These are phyloP conservation scores for Nakaseomyces glabratus DNA, from an alignment of 1,139 yeast species.

Conservation along the genomic window DNA sequence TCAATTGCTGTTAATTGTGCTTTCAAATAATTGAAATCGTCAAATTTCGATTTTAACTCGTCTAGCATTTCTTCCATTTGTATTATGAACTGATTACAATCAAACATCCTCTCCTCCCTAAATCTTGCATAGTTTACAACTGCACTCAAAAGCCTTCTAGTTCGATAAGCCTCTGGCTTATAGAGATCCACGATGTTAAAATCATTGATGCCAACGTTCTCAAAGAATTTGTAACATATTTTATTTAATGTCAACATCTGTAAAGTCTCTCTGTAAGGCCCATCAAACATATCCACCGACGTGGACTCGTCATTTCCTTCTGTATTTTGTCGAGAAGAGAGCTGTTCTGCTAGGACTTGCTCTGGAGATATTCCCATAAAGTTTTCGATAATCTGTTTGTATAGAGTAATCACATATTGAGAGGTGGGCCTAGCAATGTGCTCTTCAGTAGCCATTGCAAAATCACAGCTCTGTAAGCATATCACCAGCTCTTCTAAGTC, in stretches of 20 bases:
- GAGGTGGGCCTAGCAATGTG: slow-evolving; percentile 57
- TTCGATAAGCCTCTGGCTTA: slow-evolving; percentile 61
- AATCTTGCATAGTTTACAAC: slow-evolving; percentile 79
- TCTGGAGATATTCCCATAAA: slow-evolving; percentile 55
- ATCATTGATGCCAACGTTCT: slow-evolving; percentile 69
- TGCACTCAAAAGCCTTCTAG: slow-evolving; percentile 64
- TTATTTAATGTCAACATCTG: slow-evolving; percentile 48
- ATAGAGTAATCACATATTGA: slow-evolving; percentile 49
- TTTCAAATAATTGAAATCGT: slow-evolving; percentile 31
- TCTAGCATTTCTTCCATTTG: slow-evolving; percentile 46
- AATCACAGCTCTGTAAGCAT: slow-evolving; percentile 56
- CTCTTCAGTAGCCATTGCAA: slow-evolving; percentile 51
- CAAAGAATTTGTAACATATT: slow-evolving; percentile 52
- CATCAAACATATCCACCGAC: no score
- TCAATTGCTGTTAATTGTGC: slow-evolving; percentile 37
- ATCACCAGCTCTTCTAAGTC: slow-evolving; percentile 55
- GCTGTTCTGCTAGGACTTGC: slow-evolving; percentile 31
- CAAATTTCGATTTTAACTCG: slow-evolving; percentile 33
- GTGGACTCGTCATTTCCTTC: slow-evolving; percentile 21
- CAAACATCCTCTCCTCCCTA: slow-evolving; percentile 66
- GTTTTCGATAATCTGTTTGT: slow-evolving; percentile 63
- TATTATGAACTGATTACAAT: slow-evolving; percentile 52
- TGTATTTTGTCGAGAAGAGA: no score
- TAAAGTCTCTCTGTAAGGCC: slow-evolving; percentile 33
- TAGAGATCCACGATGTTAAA: slow-evolving; percentile 61